Base-by-base conservation (phyloP, 768 basidiomycete genomes). In the Termitomyces sp. region DNA sequence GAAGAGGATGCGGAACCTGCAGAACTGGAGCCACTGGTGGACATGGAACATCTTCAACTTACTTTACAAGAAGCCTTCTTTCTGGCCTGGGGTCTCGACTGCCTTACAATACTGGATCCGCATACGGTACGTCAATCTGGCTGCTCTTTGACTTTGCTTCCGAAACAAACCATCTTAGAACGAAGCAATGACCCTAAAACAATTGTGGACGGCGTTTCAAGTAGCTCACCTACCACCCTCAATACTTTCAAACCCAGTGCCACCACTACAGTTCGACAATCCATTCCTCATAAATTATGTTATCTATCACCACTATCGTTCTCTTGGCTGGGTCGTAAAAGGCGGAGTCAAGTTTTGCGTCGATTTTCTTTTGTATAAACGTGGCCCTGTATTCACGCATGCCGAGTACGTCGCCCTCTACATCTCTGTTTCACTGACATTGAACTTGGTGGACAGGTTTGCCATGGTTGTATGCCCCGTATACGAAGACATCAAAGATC, bases 341-440 rank as follows among this genome's bases (percentile, higher is more conserved):
- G 84, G 86, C 30, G 97, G 97, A 1, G 86, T 97, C 76, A 99
- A 99, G 70, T 99, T 99, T 71, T 98, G 95, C 64, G 89, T 89
- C 40, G 97, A 99, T 66, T 94, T 89, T 72, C 80, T 99, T 10
- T 72, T 98, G 28, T 99, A 99, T 70, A 94, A 92, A 63, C 83
- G 91, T 12, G 97, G 97, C 0, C 94, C 96, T 2, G 91, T 96
- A 1, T 98, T 98, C 70, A 76, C 86, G 5, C 97, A 99, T 69
- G 95, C 97, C 10, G 95, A 98, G 94, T 98, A 67, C 64, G 90
- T 73, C 14, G 37, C 37, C 38, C 50, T 41, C 38, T 30, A 45
- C 55, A 43, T 51, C 33, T 26, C 3, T 47, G 55, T 33, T 49
- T 38, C 40, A 40, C 46, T 30, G 26, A 40, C 14, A 4, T 30